Evolutionary conservation across 257 asterid genomes (phyloP).

Genomic region (Solanum verrucosum): DNA sequence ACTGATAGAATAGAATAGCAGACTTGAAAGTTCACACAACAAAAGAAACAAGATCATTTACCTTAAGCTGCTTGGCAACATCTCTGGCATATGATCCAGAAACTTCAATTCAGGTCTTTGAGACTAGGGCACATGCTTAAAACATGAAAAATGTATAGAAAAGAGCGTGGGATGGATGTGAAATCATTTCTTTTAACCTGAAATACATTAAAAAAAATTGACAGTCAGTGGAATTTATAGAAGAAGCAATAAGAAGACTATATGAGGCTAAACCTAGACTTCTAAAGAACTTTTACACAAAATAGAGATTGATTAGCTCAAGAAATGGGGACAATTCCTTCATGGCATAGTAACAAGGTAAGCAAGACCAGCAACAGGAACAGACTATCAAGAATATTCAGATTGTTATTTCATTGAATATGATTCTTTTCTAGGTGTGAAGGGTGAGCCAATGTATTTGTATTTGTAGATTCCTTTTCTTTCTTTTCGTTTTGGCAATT

Average conservation of each 20-base stretch:
- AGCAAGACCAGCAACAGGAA: slow-evolving; percentile 52
- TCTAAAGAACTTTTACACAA: not conserved
- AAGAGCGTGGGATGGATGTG: slow-evolving; percentile 60
- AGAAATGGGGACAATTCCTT: not conserved
- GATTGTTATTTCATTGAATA: slow-evolving; percentile 7
- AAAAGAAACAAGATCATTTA: not conserved
- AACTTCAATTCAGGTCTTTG: no score
- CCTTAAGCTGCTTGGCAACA: slow-evolving; percentile 6
- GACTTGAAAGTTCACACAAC: not conserved
- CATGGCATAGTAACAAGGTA: no score
- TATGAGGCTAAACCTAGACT: not conserved
- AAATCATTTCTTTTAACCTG: slow-evolving; percentile 54
- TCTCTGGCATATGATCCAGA: no score
- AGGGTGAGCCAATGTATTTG: no score
- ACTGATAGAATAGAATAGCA: not conserved
- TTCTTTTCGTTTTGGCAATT: no score
- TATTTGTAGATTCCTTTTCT: no score
- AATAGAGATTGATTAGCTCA: not conserved
- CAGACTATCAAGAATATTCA: slow-evolving; percentile 52
- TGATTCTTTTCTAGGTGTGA: no score
- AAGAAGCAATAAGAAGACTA: not conserved
- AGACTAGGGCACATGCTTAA: not conserved
- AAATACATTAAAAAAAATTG: not conserved
- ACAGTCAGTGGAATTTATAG: not conserved
- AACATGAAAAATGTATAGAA: slow-evolving; percentile 42